Evolutionary conservation across 768 basidiomycete species (phyloP).

Genomic region (Cystofilobasidium ferigula): DNA sequence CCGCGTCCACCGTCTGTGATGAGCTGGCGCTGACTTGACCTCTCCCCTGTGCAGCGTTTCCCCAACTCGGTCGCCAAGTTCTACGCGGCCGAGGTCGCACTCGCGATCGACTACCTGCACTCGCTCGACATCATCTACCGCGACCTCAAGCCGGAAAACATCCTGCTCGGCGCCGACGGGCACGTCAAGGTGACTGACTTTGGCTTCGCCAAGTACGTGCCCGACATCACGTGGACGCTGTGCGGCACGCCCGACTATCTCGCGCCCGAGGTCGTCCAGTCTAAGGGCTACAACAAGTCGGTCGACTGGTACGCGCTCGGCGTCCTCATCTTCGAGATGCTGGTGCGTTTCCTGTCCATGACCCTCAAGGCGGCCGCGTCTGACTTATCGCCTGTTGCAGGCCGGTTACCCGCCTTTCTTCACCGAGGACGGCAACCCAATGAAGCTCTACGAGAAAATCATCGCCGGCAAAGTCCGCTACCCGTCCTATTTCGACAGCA

Average conservation of each 20-base stretch:
- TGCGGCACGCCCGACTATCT: slow-evolving; percentile 42
- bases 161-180: slow-evolving; percentile 82
- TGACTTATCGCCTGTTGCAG: slow-evolving; percentile 24
- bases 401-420: slow-evolving; percentile 42
- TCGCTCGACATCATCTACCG: slow-evolving; percentile 41
- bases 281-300: slow-evolving; percentile 41
- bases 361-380: no score
- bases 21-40: background rate
- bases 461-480: slow-evolving; percentile 41
- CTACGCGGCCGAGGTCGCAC: slow-evolving; percentile 40
- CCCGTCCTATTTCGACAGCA: slow-evolving; percentile 39
- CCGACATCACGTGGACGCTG: slow-evolving; percentile 39
- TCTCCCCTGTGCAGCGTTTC: slow-evolving; percentile 32
- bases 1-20: background rate
- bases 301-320: slow-evolving; percentile 41
- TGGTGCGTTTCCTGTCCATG: slow-evolving; percentile 30
- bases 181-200: slow-evolving; percentile 97
- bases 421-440: slow-evolving; percentile 41
- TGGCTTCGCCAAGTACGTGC: slow-evolving; percentile 51
- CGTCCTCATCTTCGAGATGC: slow-evolving; percentile 41
- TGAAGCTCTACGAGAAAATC: slow-evolving; percentile 42
- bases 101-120: slow-evolving; percentile 40
- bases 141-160: slow-evolving; percentile 50
- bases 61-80: slow-evolving; percentile 41
- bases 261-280: slow-evolving; percentile 41